Conservation (phyloP, 2,329 filamentous ascomycete genomes). For the Emmonsiellopsis sp. region DNA sequence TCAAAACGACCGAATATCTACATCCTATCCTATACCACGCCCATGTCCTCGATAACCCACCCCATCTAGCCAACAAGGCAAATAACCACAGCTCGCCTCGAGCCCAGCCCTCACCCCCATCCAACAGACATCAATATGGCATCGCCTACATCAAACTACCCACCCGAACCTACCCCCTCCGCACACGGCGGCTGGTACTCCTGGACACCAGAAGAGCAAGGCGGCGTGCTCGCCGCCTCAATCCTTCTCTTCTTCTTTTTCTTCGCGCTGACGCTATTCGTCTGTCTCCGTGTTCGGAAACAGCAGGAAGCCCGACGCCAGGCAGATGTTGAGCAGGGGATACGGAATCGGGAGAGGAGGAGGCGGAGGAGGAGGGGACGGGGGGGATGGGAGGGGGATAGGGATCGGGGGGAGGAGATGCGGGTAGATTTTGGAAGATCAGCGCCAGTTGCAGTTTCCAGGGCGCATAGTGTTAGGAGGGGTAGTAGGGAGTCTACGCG, state of each 20-base stretch:
- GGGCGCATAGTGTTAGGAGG: too few relatives aligned
- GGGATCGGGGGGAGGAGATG: background rate
- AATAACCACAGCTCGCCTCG: too few relatives aligned
- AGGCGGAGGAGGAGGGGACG: background rate
- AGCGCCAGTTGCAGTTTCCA: too few relatives aligned
- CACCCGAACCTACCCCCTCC: background rate
- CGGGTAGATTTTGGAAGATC: background rate
- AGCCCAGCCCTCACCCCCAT: too few relatives aligned
- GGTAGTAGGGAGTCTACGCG: background rate
- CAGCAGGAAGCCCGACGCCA: background rate
- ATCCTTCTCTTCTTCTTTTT: conserved; percentile 17
- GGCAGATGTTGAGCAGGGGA: background rate
- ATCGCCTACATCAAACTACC: background rate
- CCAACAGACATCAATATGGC: too few relatives aligned
- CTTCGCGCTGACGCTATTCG: conserved; percentile 11
- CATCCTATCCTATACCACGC: too few relatives aligned
- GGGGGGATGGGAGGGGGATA: background rate
- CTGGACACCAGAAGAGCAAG: conserved; percentile 19
- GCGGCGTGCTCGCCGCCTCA: conserved; percentile 19
- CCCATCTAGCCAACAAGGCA: too few relatives aligned
- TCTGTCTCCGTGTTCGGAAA: background rate
- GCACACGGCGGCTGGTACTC: conserved; percentile 13
- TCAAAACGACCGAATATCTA: too few relatives aligned
- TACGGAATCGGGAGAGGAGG: background rate
- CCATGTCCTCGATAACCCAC: too few relatives aligned